Base-by-base conservation (phyloP, 2,329 filamentous ascomycete species). In the Niveomyces coronatus region DNA sequence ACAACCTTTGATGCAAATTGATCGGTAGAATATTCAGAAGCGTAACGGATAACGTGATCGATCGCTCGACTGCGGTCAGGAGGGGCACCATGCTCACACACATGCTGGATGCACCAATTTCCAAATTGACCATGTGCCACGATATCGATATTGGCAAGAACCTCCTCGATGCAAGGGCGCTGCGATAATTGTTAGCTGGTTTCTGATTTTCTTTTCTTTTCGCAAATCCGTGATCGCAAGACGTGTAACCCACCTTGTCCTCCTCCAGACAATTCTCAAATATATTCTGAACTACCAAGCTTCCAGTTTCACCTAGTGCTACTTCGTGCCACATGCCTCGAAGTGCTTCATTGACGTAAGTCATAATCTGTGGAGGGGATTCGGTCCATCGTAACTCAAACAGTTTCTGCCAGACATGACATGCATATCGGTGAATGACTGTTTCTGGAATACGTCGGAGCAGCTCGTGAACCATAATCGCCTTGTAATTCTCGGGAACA, bases 81-180 rank as follows among this genome's bases (percentile, higher is more conserved):
- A 22, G 88, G 83, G 41, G 82, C 82, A 35, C 93, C 89, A 56
- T 98, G 91, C 61, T 98, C 91, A 62, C 91, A 98, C 51, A 98
- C 87, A 62, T 98, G 91, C 64, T 98, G 91, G 53, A 98, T 96
- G 65, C 91, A 98, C 91, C 91, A 98, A 59, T 98, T 98, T 40
- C 91, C 91, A 56, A 98, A 98, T 57, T 98, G 91, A 18, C 91
- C 91, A 57, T 95, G 89, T 42, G 91, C 85, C 53, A 98, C 87
- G 45, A 94, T 84, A 62, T 98, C 87, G 51, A 98, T 94, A 57
- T 91, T 95, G 44, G 76, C 76, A 40, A 98, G 76, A 27, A 98
- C 91, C 60, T 98, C 91, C 58, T 94, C 88, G 54, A 98, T 94
- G 55, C 91, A 95, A 31, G 88, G 88, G 43, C 93, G 87, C 88